These are phyloP conservation scores for Sclerotinia glacialis DNA, from an alignment of 2,329 filamentous ascomycete species.

Conservation along the genomic window DNA sequence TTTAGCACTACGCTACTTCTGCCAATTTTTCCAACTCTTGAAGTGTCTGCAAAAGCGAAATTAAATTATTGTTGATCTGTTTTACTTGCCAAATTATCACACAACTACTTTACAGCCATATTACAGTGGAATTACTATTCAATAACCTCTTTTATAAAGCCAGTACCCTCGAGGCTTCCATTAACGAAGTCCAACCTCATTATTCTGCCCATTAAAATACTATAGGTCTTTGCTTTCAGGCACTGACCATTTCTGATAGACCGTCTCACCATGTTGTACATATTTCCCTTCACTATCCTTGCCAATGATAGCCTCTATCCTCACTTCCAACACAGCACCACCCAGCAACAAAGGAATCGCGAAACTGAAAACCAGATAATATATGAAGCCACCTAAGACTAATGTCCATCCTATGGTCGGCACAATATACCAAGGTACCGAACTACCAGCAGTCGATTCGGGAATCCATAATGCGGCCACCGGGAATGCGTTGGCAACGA, in stretches of 20 bases:
- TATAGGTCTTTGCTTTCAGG: background rate
- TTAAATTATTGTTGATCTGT: background rate
- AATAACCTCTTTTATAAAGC: background rate
- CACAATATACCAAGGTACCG: slow-evolving; percentile 18
- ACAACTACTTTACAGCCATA: background rate
- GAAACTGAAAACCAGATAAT: slow-evolving; percentile 9
- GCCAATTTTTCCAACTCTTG: background rate
- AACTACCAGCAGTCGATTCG: background rate
- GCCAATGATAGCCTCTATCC: background rate
- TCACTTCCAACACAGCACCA: slow-evolving; percentile 9
- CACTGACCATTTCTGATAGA: slow-evolving; percentile 20
- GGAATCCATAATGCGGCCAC: slow-evolving; percentile 16
- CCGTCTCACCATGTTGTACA: slow-evolving; percentile 14
- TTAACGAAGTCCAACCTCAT: background rate
- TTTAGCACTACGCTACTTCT: background rate
- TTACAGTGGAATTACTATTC: background rate
- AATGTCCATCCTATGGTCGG: slow-evolving; percentile 22
- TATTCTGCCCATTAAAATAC: background rate
- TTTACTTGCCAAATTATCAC: background rate
- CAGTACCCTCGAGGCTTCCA: no score
- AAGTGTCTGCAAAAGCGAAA: no score
- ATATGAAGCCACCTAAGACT: background rate
- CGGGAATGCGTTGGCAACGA: slow-evolving; percentile 11
- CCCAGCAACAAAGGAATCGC: background rate
- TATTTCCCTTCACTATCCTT: slow-evolving; percentile 7